Percentiles rank a stretch among this genome's conserved stretches.
Conservation (phyloP, 805 yeast genomes). For the Komagataella kurtzmanii region DNA sequence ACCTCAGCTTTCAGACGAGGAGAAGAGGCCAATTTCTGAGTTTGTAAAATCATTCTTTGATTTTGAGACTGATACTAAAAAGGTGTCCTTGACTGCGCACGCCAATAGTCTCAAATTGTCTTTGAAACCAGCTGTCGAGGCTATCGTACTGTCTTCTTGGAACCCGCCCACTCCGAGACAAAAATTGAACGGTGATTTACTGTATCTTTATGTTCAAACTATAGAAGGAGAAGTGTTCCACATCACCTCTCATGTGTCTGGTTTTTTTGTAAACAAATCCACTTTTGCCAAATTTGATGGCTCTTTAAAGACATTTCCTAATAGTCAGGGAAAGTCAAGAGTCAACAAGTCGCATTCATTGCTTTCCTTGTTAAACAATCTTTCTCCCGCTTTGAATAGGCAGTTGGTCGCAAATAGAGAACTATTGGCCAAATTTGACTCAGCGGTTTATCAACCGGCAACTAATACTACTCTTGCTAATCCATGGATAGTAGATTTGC, state of each 20-base stretch:
- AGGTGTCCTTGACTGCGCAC: constrained; percentile 11
- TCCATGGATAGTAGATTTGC: constrained; percentile 62
- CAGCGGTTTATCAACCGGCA: constrained; percentile 19
- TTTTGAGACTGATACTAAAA: constrained; percentile 4
- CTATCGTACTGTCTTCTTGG: constrained; percentile 60
- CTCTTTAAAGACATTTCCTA: constrained; percentile 20
- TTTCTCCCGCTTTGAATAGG: constrained; percentile 50
- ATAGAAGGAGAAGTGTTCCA: constrained; percentile 71
- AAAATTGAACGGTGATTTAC: constrained; percentile 59
- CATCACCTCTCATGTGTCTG: constrained; percentile 66
- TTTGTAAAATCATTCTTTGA: constrained; percentile 8
- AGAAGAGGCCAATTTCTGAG: constrained; percentile 10
- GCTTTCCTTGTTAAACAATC: constrained; percentile 41
- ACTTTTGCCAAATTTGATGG: constrained; percentile 64
- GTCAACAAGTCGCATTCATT: constrained; percentile 32
- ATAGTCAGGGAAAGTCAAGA: constrained; percentile 4
- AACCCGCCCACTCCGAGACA: constrained; percentile 66
- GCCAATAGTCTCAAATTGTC: constrained; percentile 15
- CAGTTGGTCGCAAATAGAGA: constrained; percentile 40
- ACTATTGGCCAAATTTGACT: constrained; percentile 25
- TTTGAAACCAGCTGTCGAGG: constrained; percentile 38
- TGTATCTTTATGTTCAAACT: constrained; percentile 64
- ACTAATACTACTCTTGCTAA: constrained; percentile 43
- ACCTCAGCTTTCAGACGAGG: constrained; percentile 16
- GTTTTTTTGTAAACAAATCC: constrained; percentile 67